Evolutionary conservation across 192 early-diverging fungal genomes (phyloP), one percentile per base, ranked within the genome.

Genomic region (Bifiguratus adelaidae): DNA sequence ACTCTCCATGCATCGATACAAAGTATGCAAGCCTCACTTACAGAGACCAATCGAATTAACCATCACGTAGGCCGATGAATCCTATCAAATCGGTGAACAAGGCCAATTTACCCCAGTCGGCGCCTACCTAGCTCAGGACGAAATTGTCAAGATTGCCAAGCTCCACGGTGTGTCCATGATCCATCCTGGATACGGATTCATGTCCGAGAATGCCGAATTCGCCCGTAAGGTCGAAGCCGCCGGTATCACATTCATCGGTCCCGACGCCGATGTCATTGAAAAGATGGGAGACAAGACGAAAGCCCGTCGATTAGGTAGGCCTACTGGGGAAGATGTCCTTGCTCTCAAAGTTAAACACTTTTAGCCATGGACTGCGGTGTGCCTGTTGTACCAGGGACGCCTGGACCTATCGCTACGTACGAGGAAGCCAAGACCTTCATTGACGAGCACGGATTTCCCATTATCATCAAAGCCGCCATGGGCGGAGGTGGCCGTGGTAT

Each of bases 401-500:
- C 82, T 47, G 91, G 91, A 9, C 86, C 90, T 7, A 74, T 93
- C 37, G 67, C 64, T n/a, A 70, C 68, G 11, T 52, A 74, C 24
- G 58, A 34, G 0, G 80, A 92, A 11, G 85, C 83, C 3, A 59
- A 73, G 34, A 66, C 56, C 1, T 95, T 96, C 53, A 81, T 88
- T 52, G 55, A 71, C 33, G 68, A 82, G 63, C 65, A 93, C 60
- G 92, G 95, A 0, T 83, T 90, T 66, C 92, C 92, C 0, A 74
- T 95, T 48, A 94, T 98, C 47, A 91, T 98, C 74, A 98, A 98
- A 65, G 92, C 95, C 5, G 86, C 92, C 8, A 89, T 89, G 81
- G 93, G 93, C 35, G 93, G 93, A 47, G 93, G 93, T 55, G 93
- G 93, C 27, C 86, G 89, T 53, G 93, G 87, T 50, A 95, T 98